Evolutionary conservation across 1,284 basidiomycete species (phyloP), one percentile per base, ranked within the genome.

Genomic region (Microbotryomycetes sp.): DNA sequence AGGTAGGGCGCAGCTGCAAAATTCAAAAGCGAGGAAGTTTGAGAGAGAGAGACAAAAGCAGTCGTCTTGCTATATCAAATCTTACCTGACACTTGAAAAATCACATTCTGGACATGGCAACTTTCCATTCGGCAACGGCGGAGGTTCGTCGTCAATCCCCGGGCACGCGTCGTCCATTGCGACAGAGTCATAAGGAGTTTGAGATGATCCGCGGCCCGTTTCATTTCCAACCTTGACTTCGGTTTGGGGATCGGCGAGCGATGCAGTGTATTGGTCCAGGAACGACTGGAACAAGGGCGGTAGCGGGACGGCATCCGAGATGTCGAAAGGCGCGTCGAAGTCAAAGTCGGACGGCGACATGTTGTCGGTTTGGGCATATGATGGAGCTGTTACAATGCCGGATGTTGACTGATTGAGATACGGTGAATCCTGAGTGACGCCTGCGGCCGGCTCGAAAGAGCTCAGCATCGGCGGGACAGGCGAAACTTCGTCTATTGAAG

Each of bases 71-170:
- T 13, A n/a, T n/a, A n/a, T n/a, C n/a, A n/a, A n/a, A n/a, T n/a
- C n/a, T n/a, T n/a, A n/a, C n/a, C n/a, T 47, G 4, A 58, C 49
- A 16, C 52, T 27, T 2, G 47, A 52, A 24, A 68, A 69, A 50
- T 69, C 66, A 52, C 66, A 69, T 29, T 68, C 59, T 16, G 68
- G 66, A 56, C 67, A 69, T 11, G 65, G 65, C 24, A 69, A 54
- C 9, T 58, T 45, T 7, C 58, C 60, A 13, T 26, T 16, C 13
- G 57, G 55, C 7, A 62, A 49, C 2, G 57, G 45, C 0, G 60
- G 45, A 2, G 57, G 55, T 13, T 61, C 61, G 28, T 66, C 66
- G 29, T 62, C 62, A 53, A 5, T 49, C 15, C 28, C 24, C 26
- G 41, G 29, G n/a, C 45, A 26, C 23, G n/a, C 51, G 13, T 47